Base-by-base conservation (phyloP, 2,329 filamentous ascomycete genomes). In the Niveomyces coronatus region DNA sequence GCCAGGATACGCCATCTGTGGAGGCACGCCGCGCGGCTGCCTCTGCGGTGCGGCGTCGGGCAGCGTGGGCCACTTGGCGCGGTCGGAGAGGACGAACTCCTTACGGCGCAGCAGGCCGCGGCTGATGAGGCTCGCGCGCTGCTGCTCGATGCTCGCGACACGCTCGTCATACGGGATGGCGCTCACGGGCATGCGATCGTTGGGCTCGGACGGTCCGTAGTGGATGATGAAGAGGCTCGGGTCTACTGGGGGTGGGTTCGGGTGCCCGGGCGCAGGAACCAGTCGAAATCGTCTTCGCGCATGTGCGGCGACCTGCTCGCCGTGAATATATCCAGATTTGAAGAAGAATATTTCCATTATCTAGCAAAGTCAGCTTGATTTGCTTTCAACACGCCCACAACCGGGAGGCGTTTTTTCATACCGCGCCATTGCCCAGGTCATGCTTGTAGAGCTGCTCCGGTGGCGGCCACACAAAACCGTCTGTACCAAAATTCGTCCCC, bases 11-110 rank as follows among this genome's bases (percentile, higher is more conserved):
- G 76, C 76, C 68, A 80, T 75, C 40, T 68, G 60, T 52, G 76
- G 74, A 19, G 74, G 72, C 15, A 76, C 64, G 44, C 67, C 62
- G 42, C 68, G 61, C 45, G 62, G 39, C 70, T 54, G 48, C 67
- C 66, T 62, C 76, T 61, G 44, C 70, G 65, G 55, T 76, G 60
- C 22, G 60, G 56, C 3, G 58, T 60, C 70, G 31, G 76, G 76
- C 43, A 96, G 82, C 17, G 79, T 79, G 4, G 91, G 89, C 88
- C 89, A 96, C 62, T 86, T 93, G 47, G 78, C 73, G 28, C 85
- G 78, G 60, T 96, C 91, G 35, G 84, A 79, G 15, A 96, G 71
- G 80, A 95, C 93, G 55, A 96, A 96, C 52, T 95, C 87, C 54
- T 94, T 94, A 49, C 86, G 81, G 41, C 81, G 74, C 31, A 94